Conservation (phyloP, 2,329 filamentous ascomycete species). For the Trichothecium sympodiale region DNA sequence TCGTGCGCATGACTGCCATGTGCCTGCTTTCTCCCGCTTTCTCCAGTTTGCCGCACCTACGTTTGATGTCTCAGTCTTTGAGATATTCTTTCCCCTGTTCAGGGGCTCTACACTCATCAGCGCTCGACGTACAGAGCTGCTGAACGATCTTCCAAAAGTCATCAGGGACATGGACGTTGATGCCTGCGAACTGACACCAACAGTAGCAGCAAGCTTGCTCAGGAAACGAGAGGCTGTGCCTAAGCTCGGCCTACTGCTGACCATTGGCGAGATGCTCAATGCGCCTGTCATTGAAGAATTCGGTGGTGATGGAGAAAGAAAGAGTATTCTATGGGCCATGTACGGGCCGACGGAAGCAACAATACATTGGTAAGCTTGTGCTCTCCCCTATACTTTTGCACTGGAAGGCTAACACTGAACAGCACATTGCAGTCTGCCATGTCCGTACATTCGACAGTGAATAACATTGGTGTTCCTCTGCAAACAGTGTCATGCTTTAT, state of each 20-base stretch:
- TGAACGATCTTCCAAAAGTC: constrained; percentile 61
- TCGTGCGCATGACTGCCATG: constrained; percentile 66
- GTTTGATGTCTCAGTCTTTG: constrained; percentile 90
- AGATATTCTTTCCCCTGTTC: constrained; percentile 81
- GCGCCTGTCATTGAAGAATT: constrained; percentile 68
- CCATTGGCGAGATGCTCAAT: constrained; percentile 90
- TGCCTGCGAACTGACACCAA: constrained; percentile 81
- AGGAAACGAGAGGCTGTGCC: constrained; percentile 57
- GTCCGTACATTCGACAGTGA: constrained; percentile 40
- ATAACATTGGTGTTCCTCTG: constrained; percentile 67
- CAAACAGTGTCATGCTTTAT: constrained; percentile 74
- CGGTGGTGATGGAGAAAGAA: constrained; percentile 40
- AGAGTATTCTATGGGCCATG: constrained; percentile 77
- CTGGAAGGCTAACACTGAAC: constrained; percentile 5
- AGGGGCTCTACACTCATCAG: constrained; percentile 63
- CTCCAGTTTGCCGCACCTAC: constrained; percentile 87
- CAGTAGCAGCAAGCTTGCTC: constrained; percentile 69
- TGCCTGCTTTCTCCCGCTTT: constrained; percentile 68
- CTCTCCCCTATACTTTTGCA: not conserved
- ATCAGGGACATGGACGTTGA: constrained; percentile 60
- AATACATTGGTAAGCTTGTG: constrained; percentile 57
- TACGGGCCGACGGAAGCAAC: constrained; percentile 89
- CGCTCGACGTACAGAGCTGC: constrained; percentile 56
- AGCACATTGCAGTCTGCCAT: constrained; percentile 63
- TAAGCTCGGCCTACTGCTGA: constrained; percentile 58